Evolutionary conservation across 768 basidiomycete species (phyloP).

Genomic region (Kwoniella sp.): DNA sequence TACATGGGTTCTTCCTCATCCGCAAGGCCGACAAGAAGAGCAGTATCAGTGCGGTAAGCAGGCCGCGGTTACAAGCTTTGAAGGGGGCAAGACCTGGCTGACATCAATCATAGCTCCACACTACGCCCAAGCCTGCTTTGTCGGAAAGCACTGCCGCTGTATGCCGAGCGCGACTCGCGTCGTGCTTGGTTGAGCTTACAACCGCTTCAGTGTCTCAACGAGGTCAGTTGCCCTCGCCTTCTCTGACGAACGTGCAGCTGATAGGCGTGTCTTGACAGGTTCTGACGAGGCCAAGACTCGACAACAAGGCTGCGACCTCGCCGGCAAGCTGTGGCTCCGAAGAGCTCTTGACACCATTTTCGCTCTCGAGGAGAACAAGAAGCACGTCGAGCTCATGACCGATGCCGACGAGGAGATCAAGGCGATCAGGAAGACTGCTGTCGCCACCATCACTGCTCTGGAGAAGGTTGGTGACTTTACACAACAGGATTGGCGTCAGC

Average conservation of each 20-base stretch:
- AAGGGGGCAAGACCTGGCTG: neutral
- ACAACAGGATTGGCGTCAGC: neutral
- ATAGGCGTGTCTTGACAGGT: neutral
- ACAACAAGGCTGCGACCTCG: slow-evolving; percentile 64
- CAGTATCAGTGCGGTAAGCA: slow-evolving; percentile 65
- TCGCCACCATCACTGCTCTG: slow-evolving; percentile 46
- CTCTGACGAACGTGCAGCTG: neutral
- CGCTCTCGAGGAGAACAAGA: slow-evolving; percentile 66
- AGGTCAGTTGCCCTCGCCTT: slow-evolving; percentile 56
- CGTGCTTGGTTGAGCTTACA: slow-evolving; percentile 74
- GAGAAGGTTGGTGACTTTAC: slow-evolving; percentile 35
- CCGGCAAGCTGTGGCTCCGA: slow-evolving; percentile 79
- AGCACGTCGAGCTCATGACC: slow-evolving; percentile 65
- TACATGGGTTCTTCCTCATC: slow-evolving; percentile 78
- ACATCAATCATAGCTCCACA: slow-evolving; percentile 62
- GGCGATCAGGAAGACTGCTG: slow-evolving; percentile 60
- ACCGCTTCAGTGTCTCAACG: slow-evolving; percentile 62
- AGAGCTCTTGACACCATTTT: slow-evolving; percentile 61
- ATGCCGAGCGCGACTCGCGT: slow-evolving; percentile 71
- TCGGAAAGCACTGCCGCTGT: slow-evolving; percentile 70
- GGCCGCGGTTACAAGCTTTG: too few species aligned
- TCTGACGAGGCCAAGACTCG: slow-evolving; percentile 21
- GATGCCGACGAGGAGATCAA: slow-evolving; percentile 65
- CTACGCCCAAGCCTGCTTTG: slow-evolving; percentile 67
- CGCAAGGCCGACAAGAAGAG: slow-evolving; percentile 74